Base-by-base conservation (phyloP, 2,329 filamentous ascomycete genomes). In the Curvularia eragrostidis region DNA sequence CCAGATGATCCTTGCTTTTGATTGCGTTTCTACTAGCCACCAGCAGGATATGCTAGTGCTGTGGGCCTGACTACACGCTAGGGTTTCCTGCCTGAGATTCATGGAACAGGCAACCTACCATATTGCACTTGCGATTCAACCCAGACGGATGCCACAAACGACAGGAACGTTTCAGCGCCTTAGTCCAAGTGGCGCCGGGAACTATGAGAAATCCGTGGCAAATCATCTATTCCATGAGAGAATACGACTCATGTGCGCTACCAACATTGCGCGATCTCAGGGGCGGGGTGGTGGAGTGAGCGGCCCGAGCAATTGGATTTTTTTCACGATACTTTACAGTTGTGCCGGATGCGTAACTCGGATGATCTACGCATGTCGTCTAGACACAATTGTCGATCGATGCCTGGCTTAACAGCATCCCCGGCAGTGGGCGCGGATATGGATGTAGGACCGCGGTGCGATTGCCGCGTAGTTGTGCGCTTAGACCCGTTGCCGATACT, bases 31-130 rank as follows among this genome's bases (percentile, higher is more conserved):
- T 24, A 24, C n/a, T 24, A 24, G 23, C 21, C 21, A 43, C 18
- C 32, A 23, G 6, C 21, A 26, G 30, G 12, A 51, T 30, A 36
- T 36, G 15, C 15, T 24, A 9, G 46, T 26, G 44, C 23, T 30
- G 54, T 41, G 44, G 32, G 50, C 47, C 51, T 54, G 44, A 39
- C 32, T 26, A 54, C 30, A 28, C 38, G 48, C 46, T 49, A 58
- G 21, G 12, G 41, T 46, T 19, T 47, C 32, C 38, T 19, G 23
- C 50, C 36, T 36, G 13, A 43, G 30, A 39, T 26, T 36, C 50
- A 12, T 49, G 19, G 48, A 55, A 39, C 42, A 47, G 39, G 34
- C 54, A 36, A 48, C 8, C 30, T 28, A 54, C 52, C 30, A 23
- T 38, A 34, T n/a, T n/a, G n/a, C n/a, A n/a, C 36, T 57, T 30